phyloP scores from a whole-genome alignment of 352 stramenopile species.

The Pythium chondricola region DNA sequence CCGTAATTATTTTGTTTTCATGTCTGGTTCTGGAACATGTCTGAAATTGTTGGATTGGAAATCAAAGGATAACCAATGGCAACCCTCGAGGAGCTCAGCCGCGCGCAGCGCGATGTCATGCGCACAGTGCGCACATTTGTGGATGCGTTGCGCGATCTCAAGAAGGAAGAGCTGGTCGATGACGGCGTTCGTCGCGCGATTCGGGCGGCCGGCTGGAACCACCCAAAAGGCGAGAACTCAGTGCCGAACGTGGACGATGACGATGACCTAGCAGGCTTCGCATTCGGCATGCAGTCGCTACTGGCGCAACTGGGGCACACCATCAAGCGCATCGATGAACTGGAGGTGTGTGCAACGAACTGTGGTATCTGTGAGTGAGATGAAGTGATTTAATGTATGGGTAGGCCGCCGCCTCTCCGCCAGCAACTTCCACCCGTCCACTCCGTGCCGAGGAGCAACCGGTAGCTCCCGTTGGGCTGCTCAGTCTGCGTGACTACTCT shows the following conservation, averaged over 20 bases:
- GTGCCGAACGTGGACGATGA: constrained; percentile 16
- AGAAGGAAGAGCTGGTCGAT: constrained; percentile 20
- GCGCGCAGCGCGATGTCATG: constrained; percentile 48
- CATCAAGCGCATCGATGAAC: constrained; percentile 40
- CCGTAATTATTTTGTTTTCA: too few relatives aligned
- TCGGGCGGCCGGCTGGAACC: background rate
- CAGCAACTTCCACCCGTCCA: too few relatives aligned
- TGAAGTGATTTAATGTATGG: too few relatives aligned
- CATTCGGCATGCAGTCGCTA: constrained; percentile 3
- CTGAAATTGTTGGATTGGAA: too few relatives aligned
- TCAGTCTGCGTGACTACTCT: constrained; percentile 83
- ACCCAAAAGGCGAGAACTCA: background rate
- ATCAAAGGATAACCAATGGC: too few relatives aligned
- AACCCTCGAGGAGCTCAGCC: constrained; percentile 23
- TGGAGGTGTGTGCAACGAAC: constrained; percentile 21
- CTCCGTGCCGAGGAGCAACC: constrained; percentile 7
- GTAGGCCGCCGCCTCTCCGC: too few relatives aligned
- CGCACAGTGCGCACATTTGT: constrained; percentile 54
- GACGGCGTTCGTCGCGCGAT: constrained; percentile 26
- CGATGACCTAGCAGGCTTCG: constrained; percentile 4
- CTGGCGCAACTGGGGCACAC: constrained; percentile 26
- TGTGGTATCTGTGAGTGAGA: background rate
- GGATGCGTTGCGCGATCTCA: constrained; percentile 55
- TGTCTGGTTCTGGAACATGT: constrained; percentile 1
- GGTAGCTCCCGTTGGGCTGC: constrained; percentile 48